A percentile compares a stretch with the other conserved stretches of the same genome.
Conservation (phyloP, 495 filamentous ascomycete genomes). For the Saxophila tyrrhenica region DNA sequence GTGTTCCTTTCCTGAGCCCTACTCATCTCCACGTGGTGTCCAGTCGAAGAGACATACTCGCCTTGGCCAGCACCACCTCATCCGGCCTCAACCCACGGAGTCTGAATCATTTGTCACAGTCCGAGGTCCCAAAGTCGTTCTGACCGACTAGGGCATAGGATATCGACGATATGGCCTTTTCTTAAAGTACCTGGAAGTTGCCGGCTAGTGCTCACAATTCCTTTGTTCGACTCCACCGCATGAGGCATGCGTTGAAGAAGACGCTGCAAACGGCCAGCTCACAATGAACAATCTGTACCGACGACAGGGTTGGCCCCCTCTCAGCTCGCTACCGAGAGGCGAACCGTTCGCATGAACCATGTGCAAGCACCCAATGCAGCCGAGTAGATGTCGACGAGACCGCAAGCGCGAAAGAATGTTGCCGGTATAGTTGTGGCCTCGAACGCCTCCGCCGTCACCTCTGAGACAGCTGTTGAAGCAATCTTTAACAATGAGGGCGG, state of each 20-base stretch:
- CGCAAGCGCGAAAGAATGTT: neutral
- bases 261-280: constrained; percentile 1
- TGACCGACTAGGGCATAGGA: no score
- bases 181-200: neutral
- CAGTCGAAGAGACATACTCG: no score
- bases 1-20: no score
- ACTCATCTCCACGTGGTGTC: no score
- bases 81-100: no score
- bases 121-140: no score
- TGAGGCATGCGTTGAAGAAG: neutral
- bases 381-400: neutral
- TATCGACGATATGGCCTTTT: no score
- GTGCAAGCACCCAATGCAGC: neutral
- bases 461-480: neutral
- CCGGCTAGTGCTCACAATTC: neutral
- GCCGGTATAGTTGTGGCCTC: constrained; percentile 1
- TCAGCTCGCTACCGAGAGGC: neutral
- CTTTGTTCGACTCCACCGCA: neutral
- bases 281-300: neutral
- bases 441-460: neutral
- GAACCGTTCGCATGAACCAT: neutral
- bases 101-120: neutral
- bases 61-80: no score
- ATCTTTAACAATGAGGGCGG: neutral
- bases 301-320: constrained; percentile 2